Conservation (phyloP, 768 basidiomycete species). For the Rhizopogon vinicolor region DNA sequence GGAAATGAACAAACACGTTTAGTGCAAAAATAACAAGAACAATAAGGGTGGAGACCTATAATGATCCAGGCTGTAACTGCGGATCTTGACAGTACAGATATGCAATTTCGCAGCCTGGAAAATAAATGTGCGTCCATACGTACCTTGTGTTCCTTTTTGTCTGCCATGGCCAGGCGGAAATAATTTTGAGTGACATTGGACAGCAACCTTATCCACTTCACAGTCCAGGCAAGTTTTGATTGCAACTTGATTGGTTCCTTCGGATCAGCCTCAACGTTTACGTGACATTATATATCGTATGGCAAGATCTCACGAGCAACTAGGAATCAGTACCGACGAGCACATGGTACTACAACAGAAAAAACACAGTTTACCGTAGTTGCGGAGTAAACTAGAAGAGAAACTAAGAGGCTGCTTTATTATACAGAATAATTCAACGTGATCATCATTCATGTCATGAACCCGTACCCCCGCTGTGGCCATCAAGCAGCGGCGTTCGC, state of each 20-base stretch:
- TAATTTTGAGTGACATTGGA: conserved; percentile 3
- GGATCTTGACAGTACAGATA: conserved; percentile 1
- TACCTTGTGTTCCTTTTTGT: conserved; percentile 28
- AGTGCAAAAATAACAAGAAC: conserved; percentile 16
- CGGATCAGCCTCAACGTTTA: neutral
- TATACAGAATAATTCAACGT: conserved; percentile 21
- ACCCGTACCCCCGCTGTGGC: conserved; percentile 9
- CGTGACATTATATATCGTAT: neutral
- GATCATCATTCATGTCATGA: conserved; percentile 9
- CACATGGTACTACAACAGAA: neutral
- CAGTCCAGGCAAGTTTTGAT: neutral
- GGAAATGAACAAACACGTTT: conserved; percentile 2
- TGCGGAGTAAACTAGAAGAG: neutral
- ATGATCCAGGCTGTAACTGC: conserved; percentile 9
- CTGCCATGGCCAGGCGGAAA: conserved; percentile 9
- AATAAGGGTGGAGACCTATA: conserved; percentile 15
- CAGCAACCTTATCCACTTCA: neutral
- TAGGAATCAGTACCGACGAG: neutral
- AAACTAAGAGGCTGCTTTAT: neutral
- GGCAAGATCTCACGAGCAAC: neutral
- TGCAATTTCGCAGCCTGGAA: neutral
- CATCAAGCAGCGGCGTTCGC: conserved; percentile 29
- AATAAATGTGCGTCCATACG: conserved; percentile 13
- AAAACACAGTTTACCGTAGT: neutral
- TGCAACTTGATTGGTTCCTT: conserved; percentile 6